A percentile compares a stretch with the other conserved stretches of the same genome.
phyloP scores from a whole-genome alignment of 371 early-diverging fungal species.

The Lichtheimia ornata region DNA sequence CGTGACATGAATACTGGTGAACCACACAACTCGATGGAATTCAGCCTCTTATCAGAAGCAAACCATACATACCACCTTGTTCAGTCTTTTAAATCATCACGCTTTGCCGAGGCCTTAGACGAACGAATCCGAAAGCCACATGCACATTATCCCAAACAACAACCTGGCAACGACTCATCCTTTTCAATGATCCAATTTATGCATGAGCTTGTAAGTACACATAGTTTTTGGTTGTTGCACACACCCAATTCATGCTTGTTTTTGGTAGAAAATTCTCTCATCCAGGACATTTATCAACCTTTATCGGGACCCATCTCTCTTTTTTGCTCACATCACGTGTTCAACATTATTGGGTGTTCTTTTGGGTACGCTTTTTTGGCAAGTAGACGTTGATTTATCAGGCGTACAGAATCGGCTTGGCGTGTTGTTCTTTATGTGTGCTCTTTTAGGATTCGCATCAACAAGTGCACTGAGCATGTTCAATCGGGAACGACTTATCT shows the following conservation, averaged over 20 bases:
- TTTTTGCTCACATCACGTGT: conserved; percentile 42
- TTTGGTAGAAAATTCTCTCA: conserved; percentile 34
- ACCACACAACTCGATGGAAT: conserved; percentile 20
- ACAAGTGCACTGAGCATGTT: conserved; percentile 74
- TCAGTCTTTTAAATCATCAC: conserved; percentile 35
- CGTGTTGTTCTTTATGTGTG: conserved; percentile 79
- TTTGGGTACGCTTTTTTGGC: conserved; percentile 79
- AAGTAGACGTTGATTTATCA: conserved; percentile 74
- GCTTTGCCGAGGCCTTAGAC: background rate
- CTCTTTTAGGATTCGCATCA: conserved; percentile 79
- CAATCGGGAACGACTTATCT: conserved; percentile 68
- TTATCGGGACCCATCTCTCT: conserved; percentile 47
- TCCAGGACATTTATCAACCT: conserved; percentile 52
- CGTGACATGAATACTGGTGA: conserved; percentile 15
- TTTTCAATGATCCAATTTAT: conserved; percentile 40
- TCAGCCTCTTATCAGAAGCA: conserved; percentile 32
- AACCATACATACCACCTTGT: conserved; percentile 42
- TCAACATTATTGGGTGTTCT: conserved; percentile 48
- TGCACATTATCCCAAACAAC: no score
- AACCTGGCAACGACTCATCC: conserved; percentile 71
- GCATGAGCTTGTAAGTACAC: conserved; percentile 54
- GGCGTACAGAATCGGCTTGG: conserved; percentile 87
- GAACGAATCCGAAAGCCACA: no score
- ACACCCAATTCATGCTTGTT: background rate
- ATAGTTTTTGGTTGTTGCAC: background rate